Evolutionary conservation across 2,329 filamentous ascomycete genomes (phyloP).

Genomic region (Talaromyces albobiverticillius): DNA sequence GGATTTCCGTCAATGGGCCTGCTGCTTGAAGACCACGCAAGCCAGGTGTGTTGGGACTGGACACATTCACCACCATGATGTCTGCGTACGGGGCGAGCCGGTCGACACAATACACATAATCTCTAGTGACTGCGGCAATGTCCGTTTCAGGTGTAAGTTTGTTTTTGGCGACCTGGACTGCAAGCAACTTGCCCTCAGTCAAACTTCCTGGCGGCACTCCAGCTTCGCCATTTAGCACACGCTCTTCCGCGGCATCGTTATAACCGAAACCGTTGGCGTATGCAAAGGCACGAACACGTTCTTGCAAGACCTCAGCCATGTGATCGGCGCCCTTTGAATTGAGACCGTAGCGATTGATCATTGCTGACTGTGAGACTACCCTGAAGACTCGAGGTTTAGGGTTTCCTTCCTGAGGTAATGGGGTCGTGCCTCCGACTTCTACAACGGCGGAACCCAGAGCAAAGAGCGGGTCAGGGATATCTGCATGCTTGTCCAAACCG

Average conservation of each 20-base stretch:
- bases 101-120: conserved; percentile 87
- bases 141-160: conserved; percentile 84
- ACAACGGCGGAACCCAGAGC: conserved; percentile 81
- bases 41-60: conserved; percentile 92
- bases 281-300: conserved; percentile 75
- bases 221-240: conserved; percentile 73
- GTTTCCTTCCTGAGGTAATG: conserved; percentile 84
- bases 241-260: conserved; percentile 61
- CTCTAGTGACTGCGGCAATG: conserved; percentile 71
- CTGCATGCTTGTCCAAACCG: conserved; percentile 90
- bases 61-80: conserved; percentile 96
- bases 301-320: conserved; percentile 74
- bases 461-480: conserved; percentile 81
- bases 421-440: conserved; percentile 88
- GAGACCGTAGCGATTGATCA: conserved; percentile 95
- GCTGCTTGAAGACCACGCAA: conserved; percentile 81
- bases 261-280: conserved; percentile 64
- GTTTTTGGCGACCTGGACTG: conserved; percentile 96
- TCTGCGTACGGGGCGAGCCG: conserved; percentile 84
- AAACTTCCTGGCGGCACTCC: conserved; percentile 81
- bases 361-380: conserved; percentile 73
- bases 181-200: conserved; percentile 69
- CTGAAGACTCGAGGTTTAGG: conserved; percentile 84
- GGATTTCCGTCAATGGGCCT: conserved; percentile 75
- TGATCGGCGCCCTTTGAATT: conserved; percentile 88